Evolutionary conservation across 2,329 filamentous ascomycete genomes (phyloP).

Genomic region (Teratosphaeria nubilosa): DNA sequence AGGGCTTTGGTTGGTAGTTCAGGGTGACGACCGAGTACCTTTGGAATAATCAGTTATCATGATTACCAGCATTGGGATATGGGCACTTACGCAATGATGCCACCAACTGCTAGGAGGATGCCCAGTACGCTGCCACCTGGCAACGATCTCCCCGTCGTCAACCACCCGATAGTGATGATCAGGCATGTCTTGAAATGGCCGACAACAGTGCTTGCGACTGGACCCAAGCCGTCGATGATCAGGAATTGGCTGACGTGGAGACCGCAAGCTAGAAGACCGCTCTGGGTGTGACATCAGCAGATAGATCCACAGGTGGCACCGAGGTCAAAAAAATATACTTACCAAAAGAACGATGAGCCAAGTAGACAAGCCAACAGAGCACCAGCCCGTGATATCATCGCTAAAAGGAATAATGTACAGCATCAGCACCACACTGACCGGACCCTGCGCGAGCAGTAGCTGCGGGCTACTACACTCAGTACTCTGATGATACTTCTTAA

Average conservation of each 20-base stretch:
- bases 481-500: conserved; percentile 54
- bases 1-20: background rate
- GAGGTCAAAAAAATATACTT: conserved; percentile 15
- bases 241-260: conserved; percentile 43
- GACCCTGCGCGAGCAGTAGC: conserved; percentile 58
- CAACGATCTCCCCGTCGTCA: conserved; percentile 15
- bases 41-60: background rate
- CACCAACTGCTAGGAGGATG: conserved; percentile 21
- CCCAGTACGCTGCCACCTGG: conserved; percentile 21
- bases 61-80: background rate
- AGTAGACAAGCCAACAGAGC: conserved; percentile 32
- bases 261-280: conserved; percentile 51
- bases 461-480: conserved; percentile 59
- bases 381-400: conserved; percentile 52
- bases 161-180: conserved; percentile 24
- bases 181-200: conserved; percentile 27
- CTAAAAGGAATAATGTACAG: conserved; percentile 57
- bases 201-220: conserved; percentile 26
- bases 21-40: background rate
- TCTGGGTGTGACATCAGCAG: conserved; percentile 33
- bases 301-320: background rate
- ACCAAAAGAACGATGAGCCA: conserved; percentile 47
- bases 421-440: conserved; percentile 51
- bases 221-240: conserved; percentile 24
- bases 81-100: conserved; percentile 21